phyloP scores from a whole-genome alignment of 73 alveolate genomes.

The Tetrahymena thermophila region DNA sequence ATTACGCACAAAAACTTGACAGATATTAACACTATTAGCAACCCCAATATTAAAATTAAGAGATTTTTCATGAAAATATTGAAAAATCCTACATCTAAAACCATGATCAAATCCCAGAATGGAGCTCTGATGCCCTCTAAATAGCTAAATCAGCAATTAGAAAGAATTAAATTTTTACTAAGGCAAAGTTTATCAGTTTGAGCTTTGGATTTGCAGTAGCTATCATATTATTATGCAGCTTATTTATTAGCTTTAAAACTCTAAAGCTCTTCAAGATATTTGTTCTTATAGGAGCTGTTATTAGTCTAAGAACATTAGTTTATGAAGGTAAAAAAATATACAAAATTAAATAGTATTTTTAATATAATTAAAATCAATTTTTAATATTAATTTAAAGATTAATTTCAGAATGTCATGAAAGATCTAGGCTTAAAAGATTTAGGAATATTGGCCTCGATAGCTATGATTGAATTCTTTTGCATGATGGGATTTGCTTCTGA shows the following conservation, averaged over 20 bases:
- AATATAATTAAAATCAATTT: no score
- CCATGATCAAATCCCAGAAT: background rate
- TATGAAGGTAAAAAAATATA: background rate
- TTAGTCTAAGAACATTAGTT: background rate
- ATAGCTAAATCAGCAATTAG: background rate
- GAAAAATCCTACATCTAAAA: background rate
- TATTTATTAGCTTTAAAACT: background rate
- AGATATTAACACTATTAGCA: background rate
- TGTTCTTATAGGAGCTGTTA: background rate
- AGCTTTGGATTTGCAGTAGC: background rate
- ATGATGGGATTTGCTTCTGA: background rate
- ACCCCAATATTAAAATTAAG: background rate
- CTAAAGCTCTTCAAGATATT: background rate
- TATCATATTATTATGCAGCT: background rate
- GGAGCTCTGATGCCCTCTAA: background rate
- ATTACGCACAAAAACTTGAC: background rate
- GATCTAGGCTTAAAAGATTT: background rate
- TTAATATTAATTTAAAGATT: background rate
- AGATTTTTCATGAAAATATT: background rate
- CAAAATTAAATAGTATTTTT: background rate
- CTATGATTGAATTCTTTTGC: background rate
- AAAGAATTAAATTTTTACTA: background rate
- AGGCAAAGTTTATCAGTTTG: background rate
- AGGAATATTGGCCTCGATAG: background rate
- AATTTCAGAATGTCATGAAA: background rate